These are phyloP conservation scores for Leucosporidium yakuticum DNA, from an alignment of 768 basidiomycete species.

Conservation along the genomic window DNA sequence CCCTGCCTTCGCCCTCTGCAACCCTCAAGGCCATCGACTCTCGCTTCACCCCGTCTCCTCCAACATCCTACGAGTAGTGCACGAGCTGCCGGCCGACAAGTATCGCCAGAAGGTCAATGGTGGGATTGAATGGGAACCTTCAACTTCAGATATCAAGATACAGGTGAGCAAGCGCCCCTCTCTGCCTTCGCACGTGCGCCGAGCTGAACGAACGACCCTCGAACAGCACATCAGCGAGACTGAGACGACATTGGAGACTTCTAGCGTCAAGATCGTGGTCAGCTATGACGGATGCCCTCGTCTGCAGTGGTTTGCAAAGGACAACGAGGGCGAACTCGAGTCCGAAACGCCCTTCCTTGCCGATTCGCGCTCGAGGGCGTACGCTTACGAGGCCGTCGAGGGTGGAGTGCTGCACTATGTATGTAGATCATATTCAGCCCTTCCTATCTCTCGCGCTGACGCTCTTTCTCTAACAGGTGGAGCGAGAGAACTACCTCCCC, in stretches of 20 bases:
- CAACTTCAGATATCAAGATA: not conserved
- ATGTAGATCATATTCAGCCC: no score
- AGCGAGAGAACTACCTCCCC: conserved; percentile 1
- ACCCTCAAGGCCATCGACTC: not conserved
- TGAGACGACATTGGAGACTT: no score
- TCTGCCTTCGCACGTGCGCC: no score
- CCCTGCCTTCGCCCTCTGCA: not conserved
- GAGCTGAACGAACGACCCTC: no score
- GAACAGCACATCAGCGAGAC: no score
- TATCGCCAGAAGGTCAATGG: not conserved
- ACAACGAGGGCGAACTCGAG: not conserved
- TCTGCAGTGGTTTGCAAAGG: conserved; percentile 3
- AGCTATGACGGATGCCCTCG: not conserved
- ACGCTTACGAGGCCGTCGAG: not conserved
- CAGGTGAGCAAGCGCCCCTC: no score
- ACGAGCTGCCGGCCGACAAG: not conserved
- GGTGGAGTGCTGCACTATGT: conserved; percentile 2
- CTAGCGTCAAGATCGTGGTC: no score
- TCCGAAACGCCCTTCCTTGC: not conserved
- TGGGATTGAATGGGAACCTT: not conserved
- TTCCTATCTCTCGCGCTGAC: no score
- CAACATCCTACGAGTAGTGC: not conserved
- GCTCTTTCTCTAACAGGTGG: not conserved
- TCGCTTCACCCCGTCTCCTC: not conserved
- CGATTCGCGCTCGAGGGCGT: not conserved